Evolutionary conservation across 371 early-diverging fungal genomes (phyloP).

Genomic region (Mucor circinelloides): DNA sequence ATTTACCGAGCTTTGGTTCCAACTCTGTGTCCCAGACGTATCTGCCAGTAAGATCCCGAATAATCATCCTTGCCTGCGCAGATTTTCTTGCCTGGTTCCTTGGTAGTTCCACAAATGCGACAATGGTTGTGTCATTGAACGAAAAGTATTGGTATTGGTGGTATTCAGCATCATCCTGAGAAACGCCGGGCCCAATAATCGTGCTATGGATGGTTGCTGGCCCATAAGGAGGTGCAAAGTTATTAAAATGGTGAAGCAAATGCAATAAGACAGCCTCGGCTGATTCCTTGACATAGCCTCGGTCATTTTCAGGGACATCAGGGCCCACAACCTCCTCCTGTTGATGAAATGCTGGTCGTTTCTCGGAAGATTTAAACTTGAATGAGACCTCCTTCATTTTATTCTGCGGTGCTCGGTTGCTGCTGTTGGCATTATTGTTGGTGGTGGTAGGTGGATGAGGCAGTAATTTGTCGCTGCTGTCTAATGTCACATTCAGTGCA

Average conservation of each 20-base stretch:
- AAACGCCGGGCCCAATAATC: constrained; percentile 48
- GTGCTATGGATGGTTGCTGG: constrained; percentile 56
- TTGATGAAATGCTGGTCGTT: constrained; percentile 36
- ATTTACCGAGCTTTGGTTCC: constrained; percentile 27
- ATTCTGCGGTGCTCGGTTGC: not conserved
- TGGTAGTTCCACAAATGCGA: constrained; percentile 62
- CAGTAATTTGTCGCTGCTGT: constrained; percentile 8
- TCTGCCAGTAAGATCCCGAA: constrained; percentile 78
- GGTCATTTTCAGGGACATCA: constrained; percentile 38
- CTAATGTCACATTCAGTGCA: constrained; percentile 47
- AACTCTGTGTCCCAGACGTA: constrained; percentile 80
- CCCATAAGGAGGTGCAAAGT: constrained; percentile 57
- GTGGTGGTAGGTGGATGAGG: constrained; percentile 7
- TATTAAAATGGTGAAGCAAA: constrained; percentile 58
- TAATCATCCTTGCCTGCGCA: constrained; percentile 57
- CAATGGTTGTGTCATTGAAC: constrained; percentile 60
- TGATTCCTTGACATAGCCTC: constrained; percentile 56
- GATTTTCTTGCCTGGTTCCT: constrained; percentile 26
- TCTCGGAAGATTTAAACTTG: constrained; percentile 47
- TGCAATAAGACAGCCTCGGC: constrained; percentile 57
- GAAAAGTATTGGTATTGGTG: constrained; percentile 62
- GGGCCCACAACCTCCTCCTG: constrained; percentile 23
- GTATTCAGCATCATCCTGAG: constrained; percentile 41
- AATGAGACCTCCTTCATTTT: constrained; percentile 45
- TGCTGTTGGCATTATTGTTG: not conserved